Conservation (phyloP, 768 basidiomycete species). For the Mycena alexandri region DNA sequence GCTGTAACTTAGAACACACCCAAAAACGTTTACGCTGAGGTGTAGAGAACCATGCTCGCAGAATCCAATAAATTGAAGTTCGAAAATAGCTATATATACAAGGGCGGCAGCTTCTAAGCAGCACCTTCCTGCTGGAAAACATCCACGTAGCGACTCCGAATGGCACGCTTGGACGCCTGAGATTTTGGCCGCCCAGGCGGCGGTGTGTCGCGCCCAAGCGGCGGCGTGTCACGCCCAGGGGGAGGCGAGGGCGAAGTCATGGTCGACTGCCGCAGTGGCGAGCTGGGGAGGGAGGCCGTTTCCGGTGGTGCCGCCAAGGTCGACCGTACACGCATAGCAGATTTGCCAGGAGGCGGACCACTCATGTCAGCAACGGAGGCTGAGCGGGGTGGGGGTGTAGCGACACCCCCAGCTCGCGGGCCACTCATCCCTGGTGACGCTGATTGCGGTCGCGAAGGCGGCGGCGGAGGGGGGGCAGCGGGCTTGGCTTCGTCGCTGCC, state of each 20-base stretch:
- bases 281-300: constrained; percentile 56
- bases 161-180: constrained; percentile 77
- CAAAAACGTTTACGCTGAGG: too few species aligned
- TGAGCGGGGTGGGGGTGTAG: constrained; percentile 57
- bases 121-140: constrained; percentile 74
- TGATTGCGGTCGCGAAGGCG: constrained; percentile 89
- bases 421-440: constrained; percentile 78
- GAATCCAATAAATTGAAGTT: constrained; percentile 20
- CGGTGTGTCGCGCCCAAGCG: constrained; percentile 47
- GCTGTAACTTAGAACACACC: too few species aligned
- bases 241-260: constrained; percentile 57
- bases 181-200: constrained; percentile 68
- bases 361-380: constrained; percentile 75
- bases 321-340: constrained; percentile 71
- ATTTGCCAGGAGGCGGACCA: constrained; percentile 64
- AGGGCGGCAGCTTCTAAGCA: constrained; percentile 24
- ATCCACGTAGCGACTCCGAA: constrained; percentile 90
- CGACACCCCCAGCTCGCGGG: constrained; percentile 29
- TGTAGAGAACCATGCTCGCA: not conserved
- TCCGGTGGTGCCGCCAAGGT: constrained; percentile 69
- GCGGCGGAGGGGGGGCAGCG: constrained; percentile 68
- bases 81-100: constrained; percentile 22
- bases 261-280: constrained; percentile 62
- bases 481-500: constrained; percentile 70
- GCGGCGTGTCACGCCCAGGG: constrained; percentile 59